A percentile compares a stretch with the other conserved stretches of the same genome.
Conservation (phyloP, 2,329 filamentous ascomycete genomes). For the Pezizomycotina sp. region DNA sequence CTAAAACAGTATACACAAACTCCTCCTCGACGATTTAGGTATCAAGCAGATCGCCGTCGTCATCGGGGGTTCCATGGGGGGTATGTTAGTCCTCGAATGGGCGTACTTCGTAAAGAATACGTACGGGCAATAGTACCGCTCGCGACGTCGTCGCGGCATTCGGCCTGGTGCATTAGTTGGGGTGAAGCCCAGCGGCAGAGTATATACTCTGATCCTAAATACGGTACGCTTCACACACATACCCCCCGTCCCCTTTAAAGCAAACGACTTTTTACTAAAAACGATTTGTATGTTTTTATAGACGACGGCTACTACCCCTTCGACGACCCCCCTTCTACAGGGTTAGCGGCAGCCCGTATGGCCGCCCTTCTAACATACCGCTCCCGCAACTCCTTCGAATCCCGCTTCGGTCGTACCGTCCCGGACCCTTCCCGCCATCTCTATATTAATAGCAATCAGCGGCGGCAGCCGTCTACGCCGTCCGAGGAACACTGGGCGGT, state of each 20-base stretch:
- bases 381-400: constrained; percentile 91
- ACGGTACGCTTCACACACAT: constrained; percentile 30
- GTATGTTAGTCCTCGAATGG: constrained; percentile 84
- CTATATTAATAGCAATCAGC: constrained; percentile 55
- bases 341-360: constrained; percentile 89
- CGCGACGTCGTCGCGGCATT: constrained; percentile 68
- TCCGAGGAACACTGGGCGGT: constrained; percentile 61
- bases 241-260: neutral
- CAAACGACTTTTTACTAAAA: neutral
- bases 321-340: constrained; percentile 68
- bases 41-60: constrained; percentile 63
- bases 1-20: constrained; percentile 49
- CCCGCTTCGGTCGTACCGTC: constrained; percentile 81
- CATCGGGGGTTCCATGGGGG: constrained; percentile 69
- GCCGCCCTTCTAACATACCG: constrained; percentile 88
- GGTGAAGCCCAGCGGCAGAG: constrained; percentile 75
- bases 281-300: constrained; percentile 3
- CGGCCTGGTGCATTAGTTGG: constrained; percentile 84
- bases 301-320: constrained; percentile 91
- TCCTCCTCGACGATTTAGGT: constrained; percentile 64
- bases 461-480: constrained; percentile 40
- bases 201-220: constrained; percentile 97
- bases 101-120: constrained; percentile 74
- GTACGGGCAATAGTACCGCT: constrained; percentile 68
- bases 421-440: constrained; percentile 71